phyloP scores from a whole-genome alignment of 2,329 filamentous ascomycete genomes.

The Beauveria varroae region DNA sequence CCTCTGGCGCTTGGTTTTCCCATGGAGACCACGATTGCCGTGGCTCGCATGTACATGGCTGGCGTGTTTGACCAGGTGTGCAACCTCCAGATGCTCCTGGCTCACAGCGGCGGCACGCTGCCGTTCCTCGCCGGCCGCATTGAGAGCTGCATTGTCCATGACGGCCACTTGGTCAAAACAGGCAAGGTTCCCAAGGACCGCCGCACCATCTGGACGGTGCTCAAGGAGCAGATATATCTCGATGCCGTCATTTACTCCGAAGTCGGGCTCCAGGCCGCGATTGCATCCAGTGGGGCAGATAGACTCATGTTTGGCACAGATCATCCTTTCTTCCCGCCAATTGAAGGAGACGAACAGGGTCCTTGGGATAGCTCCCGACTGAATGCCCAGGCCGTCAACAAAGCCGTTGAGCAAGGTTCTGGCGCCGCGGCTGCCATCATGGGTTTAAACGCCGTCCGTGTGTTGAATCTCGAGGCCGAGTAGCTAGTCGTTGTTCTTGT shows the following conservation, averaged over 20 bases:
- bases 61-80: constrained; percentile 75
- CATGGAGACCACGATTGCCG: constrained; percentile 85
- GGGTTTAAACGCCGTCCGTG: constrained; percentile 50
- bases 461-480: constrained; percentile 32
- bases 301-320: constrained; percentile 76
- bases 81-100: constrained; percentile 65
- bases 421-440: constrained; percentile 45
- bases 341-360: constrained; percentile 52
- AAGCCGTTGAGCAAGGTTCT: constrained; percentile 39
- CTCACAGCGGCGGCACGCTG: constrained; percentile 81
- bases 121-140: constrained; percentile 85
- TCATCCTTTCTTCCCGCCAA: constrained; percentile 77
- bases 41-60: constrained; percentile 78
- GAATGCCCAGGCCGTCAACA: constrained; percentile 45
- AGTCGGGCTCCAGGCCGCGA: constrained; percentile 62
- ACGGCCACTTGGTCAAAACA: constrained; percentile 62
- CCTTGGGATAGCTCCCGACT: constrained; percentile 62
- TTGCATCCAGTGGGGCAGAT: constrained; percentile 60
- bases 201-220: constrained; percentile 46
- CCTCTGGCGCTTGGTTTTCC: constrained; percentile 83
- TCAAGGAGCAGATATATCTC: constrained; percentile 71
- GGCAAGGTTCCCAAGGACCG: constrained; percentile 45
- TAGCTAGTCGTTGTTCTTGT: neutral
- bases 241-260: constrained; percentile 81
- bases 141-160: constrained; percentile 79